A percentile compares a stretch with the other conserved stretches of the same genome.
These are phyloP conservation scores for Phascolomyces articulosus DNA, from an alignment of 371 early-diverging fungal species.

Conservation along the genomic window DNA sequence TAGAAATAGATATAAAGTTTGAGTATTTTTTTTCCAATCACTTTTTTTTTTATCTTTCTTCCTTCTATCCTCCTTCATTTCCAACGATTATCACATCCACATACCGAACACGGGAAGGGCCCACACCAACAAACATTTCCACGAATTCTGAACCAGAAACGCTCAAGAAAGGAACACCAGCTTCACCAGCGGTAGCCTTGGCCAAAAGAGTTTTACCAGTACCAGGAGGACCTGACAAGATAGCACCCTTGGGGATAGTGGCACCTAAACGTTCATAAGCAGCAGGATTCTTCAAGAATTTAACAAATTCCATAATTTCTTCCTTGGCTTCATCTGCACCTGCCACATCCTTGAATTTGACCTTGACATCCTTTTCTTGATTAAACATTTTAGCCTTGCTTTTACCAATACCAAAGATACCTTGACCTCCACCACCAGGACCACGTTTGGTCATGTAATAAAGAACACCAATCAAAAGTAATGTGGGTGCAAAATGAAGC, in stretches of 20 bases:
- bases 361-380: conserved; percentile 93
- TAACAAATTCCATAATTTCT: conserved; percentile 99
- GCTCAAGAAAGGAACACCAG: conserved; percentile 96
- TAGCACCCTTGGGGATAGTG: conserved; percentile 99
- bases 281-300: conserved; percentile 98
- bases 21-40: no score
- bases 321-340: conserved; percentile 99
- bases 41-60: no score
- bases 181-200: conserved; percentile 99
- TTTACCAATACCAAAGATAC: conserved; percentile 97
- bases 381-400: conserved; percentile 96
- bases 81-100: no score
- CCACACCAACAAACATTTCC: conserved; percentile 99
- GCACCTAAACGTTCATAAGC: conserved; percentile 98
- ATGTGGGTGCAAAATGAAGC: conserved; percentile 92
- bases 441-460: conserved; percentile 85
- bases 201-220: conserved; percentile 99
- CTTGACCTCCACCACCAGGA: conserved; percentile 72
- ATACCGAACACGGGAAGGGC: conserved; percentile 92
- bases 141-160: conserved; percentile 99
- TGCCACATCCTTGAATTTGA: conserved; percentile 99
- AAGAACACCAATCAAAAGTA: conserved; percentile 86
- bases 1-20: no score
- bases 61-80: no score
- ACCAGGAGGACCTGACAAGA: conserved; percentile 96